Conservation (phyloP, 2,329 filamentous ascomycete genomes). For the Talaromyces sp. region DNA sequence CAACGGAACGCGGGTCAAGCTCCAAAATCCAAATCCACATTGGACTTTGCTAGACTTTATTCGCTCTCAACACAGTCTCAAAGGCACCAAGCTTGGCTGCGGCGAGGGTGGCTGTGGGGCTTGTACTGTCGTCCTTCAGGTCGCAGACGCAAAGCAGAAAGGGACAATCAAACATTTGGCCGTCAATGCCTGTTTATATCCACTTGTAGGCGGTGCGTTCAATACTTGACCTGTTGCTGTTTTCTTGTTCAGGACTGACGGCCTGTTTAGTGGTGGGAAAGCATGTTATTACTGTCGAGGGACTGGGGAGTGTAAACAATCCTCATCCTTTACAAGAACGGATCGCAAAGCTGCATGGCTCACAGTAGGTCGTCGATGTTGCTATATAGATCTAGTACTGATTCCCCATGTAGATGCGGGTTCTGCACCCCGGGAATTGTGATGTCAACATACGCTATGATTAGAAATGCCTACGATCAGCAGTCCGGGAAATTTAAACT, state of each 20-base stretch:
- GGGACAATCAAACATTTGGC: slow-evolving; percentile 11
- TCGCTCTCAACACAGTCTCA: slow-evolving; percentile 75
- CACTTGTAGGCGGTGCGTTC: slow-evolving; percentile 91
- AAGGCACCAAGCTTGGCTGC: slow-evolving; percentile 93
- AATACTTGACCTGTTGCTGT: slow-evolving; percentile 93
- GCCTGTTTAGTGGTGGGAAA: slow-evolving; percentile 73
- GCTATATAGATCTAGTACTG: slow-evolving; percentile 40
- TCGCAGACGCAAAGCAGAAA: slow-evolving; percentile 11
- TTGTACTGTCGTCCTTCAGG: slow-evolving; percentile 68
- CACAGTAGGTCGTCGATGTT: not conserved
- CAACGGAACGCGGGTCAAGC: slow-evolving; percentile 81
- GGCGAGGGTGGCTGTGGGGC: slow-evolving; percentile 95
- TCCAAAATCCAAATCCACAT: slow-evolving; percentile 87
- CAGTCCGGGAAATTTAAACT: slow-evolving; percentile 81
- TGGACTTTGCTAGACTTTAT: slow-evolving; percentile 76
- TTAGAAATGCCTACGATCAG: slow-evolving; percentile 67
- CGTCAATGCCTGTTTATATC: slow-evolving; percentile 45
- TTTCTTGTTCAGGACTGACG: slow-evolving; percentile 51
- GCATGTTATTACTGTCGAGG: slow-evolving; percentile 96
- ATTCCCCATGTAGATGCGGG: slow-evolving; percentile 79
- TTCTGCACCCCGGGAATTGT: slow-evolving; percentile 98
- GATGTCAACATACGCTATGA: slow-evolving; percentile 78
- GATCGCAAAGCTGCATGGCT: slow-evolving; percentile 53
- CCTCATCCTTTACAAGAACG: slow-evolving; percentile 90
- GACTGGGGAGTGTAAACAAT: slow-evolving; percentile 79